Base-by-base conservation (phyloP, 352 stramenopile species). In the Globisporangium carolinianum region DNA sequence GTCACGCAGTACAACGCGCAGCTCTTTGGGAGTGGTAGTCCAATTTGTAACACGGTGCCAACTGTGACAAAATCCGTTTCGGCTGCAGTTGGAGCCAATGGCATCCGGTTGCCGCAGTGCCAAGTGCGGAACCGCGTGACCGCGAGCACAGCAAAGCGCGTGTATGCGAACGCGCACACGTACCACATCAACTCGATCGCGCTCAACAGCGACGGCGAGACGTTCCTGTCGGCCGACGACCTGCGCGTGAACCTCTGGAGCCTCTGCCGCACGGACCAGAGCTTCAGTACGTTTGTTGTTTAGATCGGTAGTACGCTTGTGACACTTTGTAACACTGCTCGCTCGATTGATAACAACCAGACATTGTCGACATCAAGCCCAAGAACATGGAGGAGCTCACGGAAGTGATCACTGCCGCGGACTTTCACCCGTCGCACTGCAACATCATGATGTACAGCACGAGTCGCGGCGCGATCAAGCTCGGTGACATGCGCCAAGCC, bases 101-200 rank as follows among this genome's bases (percentile, higher is more conserved):
- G 67, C n/a, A 87, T 92, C 52, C 69, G 69, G 35, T 60, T 92
- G 36, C 82, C 82, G 37, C 67, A 83, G 53, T 79, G 65, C 24
- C 60, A 68, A 14, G 69, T 87, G 42, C 75, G 77, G 15, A 66
- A 81, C 7, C 75, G 79, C 17, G 72, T 91, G 15, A 86, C 79
- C 18, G 72, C 82, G 46, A 86, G 89, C 24, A 94, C 79, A 14
- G 63, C 85, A 51, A 95, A 95, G 56, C 75, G 90, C 43, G 73
- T 96, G 14, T 98, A 89, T 61, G 77, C 87, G 0, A 98, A 98
- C 64, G 95, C 94, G 18, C 95, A 98, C 71, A 94, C 92, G 43
- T 98, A 98, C 68, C 95, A 98, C 69, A 98, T 98, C 73, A 98
- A 98, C 75, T 97, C 87, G 45, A 87, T 98, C 54, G 89, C 91